Evolutionary conservation across 306 rosid species (phyloP).

Genomic region (Malus domestica): ASM211411v1 NC_041797.1:1980001-1980500

Average conservation of each 20-base stretch:
- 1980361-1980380: no score
- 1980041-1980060: slow-evolving; percentile 72
- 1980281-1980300: slow-evolving; percentile 1
- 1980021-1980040: slow-evolving; percentile 41
- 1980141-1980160: slow-evolving; percentile 23
- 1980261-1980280: slow-evolving; percentile 79
- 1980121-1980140: slow-evolving; percentile 38
- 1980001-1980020: slow-evolving; percentile 7
- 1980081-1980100: slow-evolving; percentile 82
- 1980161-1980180: slow-evolving; percentile 15
- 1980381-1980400: no score
- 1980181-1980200: slow-evolving; percentile 1
- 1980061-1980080: slow-evolving; percentile 64
- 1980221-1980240: slow-evolving; percentile 65
- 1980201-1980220: slow-evolving; percentile 48
- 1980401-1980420: no score
- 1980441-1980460: background rate
- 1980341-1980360: no score
- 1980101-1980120: slow-evolving; percentile 64
- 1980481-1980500: background rate
- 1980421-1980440: background rate
- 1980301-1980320: background rate
- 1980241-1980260: slow-evolving; percentile 80
- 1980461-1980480: background rate
- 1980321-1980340: no score